Evolutionary conservation across 2,329 filamentous ascomycete genomes (phyloP).

Genomic region (Stagonosporopsis cucurbitacearum): DNA sequence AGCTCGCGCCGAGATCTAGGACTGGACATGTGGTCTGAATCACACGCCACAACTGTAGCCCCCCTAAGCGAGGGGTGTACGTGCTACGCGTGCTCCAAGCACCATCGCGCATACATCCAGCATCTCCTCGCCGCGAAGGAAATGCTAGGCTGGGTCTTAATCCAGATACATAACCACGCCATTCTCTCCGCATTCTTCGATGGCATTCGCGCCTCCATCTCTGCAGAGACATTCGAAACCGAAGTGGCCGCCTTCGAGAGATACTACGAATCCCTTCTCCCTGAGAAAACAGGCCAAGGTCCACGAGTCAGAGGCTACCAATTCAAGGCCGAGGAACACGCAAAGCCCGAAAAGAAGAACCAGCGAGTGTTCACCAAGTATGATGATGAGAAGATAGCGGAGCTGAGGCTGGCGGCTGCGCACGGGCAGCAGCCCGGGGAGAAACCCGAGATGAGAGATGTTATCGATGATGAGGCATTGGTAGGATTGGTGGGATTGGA

Average conservation of each 20-base stretch:
- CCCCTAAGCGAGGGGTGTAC: conserved; percentile 69
- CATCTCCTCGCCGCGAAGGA: conserved; percentile 90
- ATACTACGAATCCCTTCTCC: conserved; percentile 73
- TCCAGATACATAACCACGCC: conserved; percentile 91
- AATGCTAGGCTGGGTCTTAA: conserved; percentile 93
- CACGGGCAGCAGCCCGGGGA: conserved; percentile 40
- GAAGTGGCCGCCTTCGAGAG: conserved; percentile 67
- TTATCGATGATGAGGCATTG: conserved; percentile 45
- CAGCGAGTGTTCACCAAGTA: conserved; percentile 41
- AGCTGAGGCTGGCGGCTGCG: conserved; percentile 25
- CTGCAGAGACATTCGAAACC: conserved; percentile 59
- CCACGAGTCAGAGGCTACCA: conserved; percentile 59
- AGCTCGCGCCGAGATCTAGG: conserved; percentile 60
- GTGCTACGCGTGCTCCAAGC: conserved; percentile 83
- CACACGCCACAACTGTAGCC: conserved; percentile 65
- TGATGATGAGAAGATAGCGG: conserved; percentile 32
- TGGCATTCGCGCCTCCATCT: conserved; percentile 70
- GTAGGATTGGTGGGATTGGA: conserved; percentile 38
- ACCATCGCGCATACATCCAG: conserved; percentile 86
- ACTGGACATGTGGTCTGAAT: conserved; percentile 74
- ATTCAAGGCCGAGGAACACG: conserved; percentile 41
- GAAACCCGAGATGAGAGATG: conserved; percentile 35
- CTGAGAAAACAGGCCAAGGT: conserved; percentile 75
- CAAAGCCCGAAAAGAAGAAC: conserved; percentile 41
- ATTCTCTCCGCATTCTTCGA: conserved; percentile 76